Percentiles rank a stretch among this genome's conserved stretches.
Evolutionary conservation across 345 rosid species (phyloP).

Genomic region (Fremontodendron californicum): DNA sequence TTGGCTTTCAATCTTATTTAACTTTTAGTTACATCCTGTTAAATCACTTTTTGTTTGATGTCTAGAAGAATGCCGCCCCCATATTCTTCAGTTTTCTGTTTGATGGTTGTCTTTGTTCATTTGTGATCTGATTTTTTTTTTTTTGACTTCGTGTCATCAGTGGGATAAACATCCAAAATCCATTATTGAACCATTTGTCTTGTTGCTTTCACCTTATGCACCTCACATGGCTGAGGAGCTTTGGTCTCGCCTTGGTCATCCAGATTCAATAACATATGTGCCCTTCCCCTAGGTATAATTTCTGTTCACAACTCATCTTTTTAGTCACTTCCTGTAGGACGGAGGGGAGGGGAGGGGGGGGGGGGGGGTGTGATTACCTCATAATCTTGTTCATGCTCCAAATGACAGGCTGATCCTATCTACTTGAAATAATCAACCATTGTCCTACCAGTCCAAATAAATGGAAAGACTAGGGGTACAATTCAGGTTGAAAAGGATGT

Average conservation of each 20-base stretch:
- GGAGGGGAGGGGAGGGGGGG: too few relatives aligned
- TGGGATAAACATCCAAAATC: constrained; percentile 78
- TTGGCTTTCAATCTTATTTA: not conserved
- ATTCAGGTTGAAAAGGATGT: constrained; percentile 78
- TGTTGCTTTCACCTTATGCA: constrained; percentile 84
- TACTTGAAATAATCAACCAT: constrained; percentile 65
- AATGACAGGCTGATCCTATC: constrained; percentile 60
- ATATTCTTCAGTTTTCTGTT: not conserved
- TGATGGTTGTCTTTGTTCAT: not conserved
- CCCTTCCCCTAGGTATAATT: constrained; percentile 60
- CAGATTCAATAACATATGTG: constrained; percentile 57
- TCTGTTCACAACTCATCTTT: not conserved
- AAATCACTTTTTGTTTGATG: not conserved
- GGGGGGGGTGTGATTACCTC: not conserved
- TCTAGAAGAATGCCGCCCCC: not conserved
- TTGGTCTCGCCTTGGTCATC: constrained; percentile 78
- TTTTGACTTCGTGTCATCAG: constrained; percentile 31
- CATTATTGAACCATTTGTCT: constrained; percentile 61
- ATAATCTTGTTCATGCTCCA: constrained; percentile 1
- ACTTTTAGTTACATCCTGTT: not conserved
- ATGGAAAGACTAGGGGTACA: constrained; percentile 95
- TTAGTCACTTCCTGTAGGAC: not conserved
- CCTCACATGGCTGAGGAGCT: constrained; percentile 98
- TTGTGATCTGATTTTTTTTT: not conserved
- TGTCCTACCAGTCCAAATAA: constrained; percentile 83